Base-by-base conservation (phyloP, 768 basidiomycete species). In the Fomitopsis serialis region DNA sequence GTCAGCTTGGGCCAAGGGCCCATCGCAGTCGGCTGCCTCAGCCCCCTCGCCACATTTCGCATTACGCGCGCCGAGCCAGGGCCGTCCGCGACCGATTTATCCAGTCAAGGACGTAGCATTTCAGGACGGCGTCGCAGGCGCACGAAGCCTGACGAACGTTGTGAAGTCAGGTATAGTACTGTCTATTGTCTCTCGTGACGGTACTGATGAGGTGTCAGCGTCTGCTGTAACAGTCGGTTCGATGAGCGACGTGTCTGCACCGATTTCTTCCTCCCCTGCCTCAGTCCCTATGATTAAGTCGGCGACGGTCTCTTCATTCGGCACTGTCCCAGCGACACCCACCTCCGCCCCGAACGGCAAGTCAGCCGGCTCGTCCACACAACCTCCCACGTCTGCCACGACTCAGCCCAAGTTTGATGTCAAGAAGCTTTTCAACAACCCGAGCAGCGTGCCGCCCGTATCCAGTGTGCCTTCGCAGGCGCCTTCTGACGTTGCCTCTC, bases 1-100 rank as follows among this genome's bases (percentile, higher is more conserved):
- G 78, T 92, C 91, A 73, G 92, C 90, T 78, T 96, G 92, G 92
- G 75, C 88, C 74, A 87, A 74, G 79, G 91, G 92, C 70, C 92
- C 92, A 48, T 91, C 92, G 52, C 79, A 80, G 73, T 78, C 69
- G 60, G 73, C 82, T 54, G 70, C 79, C 51, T 72, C 74, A 54
- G 70, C 72, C 47, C 68, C 86, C 53, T 78, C 85, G 56, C 78
- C 87, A 54, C 85, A 89, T 69, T 84, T 90, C 45, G 86, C 89
- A 72, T 88, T 89, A 57, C 87, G 89, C 60, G 87, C 82, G 52
- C 81, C 79, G 19, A 66, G 80, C 54, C 55, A 56, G 34, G 48
- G 57, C 56, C 53, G 66, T 54, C 64, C 65, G 50, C 57, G 61
- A 54, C 77, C 70, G 68, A 67, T 73, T 48, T 90, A 93, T 68